Conservation (phyloP, 2,329 filamentous ascomycete species). For the Teratosphaeriaceae sp. region DNA sequence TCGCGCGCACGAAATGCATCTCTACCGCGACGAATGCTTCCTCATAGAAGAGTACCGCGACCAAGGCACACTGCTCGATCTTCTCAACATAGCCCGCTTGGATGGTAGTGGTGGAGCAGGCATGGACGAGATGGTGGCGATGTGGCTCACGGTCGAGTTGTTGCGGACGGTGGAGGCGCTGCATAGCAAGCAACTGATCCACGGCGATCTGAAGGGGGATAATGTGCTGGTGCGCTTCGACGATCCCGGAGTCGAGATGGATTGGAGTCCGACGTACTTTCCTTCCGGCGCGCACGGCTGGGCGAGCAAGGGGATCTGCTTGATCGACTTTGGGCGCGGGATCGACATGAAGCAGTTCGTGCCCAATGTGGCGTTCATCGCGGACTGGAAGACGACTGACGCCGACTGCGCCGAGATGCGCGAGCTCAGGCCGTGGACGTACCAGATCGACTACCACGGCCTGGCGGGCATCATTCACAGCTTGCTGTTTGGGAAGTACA, state of each 20-base stretch:
- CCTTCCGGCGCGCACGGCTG: conserved; percentile 72
- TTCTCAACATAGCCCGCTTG: conserved; percentile 77
- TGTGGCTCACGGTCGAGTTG: conserved; percentile 93
- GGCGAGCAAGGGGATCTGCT: conserved; percentile 67
- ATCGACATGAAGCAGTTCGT: conserved; percentile 88
- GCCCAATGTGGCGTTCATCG: conserved; percentile 76
- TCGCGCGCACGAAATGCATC: conserved; percentile 79
- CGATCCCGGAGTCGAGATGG: conserved; percentile 31
- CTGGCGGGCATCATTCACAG: conserved; percentile 82
- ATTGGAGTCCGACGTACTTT: conserved; percentile 59
- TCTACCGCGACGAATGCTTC: conserved; percentile 86
- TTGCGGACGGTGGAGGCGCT: conserved; percentile 84
- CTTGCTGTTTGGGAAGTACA: conserved; percentile 90
- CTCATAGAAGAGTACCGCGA: conserved; percentile 80
- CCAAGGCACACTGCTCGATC: conserved; percentile 88
- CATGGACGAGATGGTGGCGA: conserved; percentile 85
- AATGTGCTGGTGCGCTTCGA: conserved; percentile 89
- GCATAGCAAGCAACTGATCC: conserved; percentile 71
- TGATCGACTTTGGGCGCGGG: conserved; percentile 92
- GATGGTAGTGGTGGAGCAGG: conserved; percentile 50
- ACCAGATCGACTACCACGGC: conserved; percentile 94
- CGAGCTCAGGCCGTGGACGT: conserved; percentile 91
- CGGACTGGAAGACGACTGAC: conserved; percentile 84
- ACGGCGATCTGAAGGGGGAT: conserved; percentile 92
- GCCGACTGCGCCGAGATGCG: conserved; percentile 95